Evolutionary conservation across 352 stramenopile genomes (phyloP).

Genomic region (Phytopythium delawarense): DNA sequence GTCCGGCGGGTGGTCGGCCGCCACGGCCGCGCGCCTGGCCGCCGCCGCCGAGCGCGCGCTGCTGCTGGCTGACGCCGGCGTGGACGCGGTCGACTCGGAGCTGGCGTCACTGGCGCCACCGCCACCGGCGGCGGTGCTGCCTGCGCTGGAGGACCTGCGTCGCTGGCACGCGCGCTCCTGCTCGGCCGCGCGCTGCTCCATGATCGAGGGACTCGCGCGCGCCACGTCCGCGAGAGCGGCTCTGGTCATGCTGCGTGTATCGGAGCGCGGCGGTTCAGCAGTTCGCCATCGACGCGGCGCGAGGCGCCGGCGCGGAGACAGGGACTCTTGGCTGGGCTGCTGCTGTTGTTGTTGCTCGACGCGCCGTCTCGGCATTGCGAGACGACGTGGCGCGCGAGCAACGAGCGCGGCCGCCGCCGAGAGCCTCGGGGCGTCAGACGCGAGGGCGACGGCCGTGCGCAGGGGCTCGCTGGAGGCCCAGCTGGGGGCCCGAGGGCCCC

Average conservation of each 20-base stretch:
- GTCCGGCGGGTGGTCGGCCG: constrained; percentile 21
- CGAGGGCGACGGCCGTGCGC: too few relatives aligned
- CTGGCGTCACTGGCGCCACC: background rate
- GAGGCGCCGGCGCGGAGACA: too few relatives aligned
- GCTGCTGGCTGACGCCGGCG: constrained; percentile 9
- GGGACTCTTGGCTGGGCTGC: too few relatives aligned
- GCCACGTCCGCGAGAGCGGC: too few relatives aligned
- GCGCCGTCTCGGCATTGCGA: background rate
- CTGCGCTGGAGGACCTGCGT: constrained; percentile 1
- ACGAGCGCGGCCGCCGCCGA: too few relatives aligned
- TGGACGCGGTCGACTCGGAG: background rate
- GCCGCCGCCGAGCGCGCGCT: constrained; percentile 6
- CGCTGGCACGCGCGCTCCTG: background rate
- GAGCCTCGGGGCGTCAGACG: too few relatives aligned
- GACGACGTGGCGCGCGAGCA: background rate
- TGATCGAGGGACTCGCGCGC: background rate
- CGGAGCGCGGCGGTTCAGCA: background rate
- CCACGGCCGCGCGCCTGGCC: constrained; percentile 8
- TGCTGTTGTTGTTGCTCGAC: too few relatives aligned
- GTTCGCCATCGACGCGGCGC: background rate
- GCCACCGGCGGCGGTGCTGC: background rate
- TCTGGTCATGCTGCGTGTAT: too few relatives aligned
- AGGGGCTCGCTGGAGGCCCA: too few relatives aligned
- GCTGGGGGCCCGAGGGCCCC: too few relatives aligned
- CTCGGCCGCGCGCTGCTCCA: constrained; percentile 2